phyloP scores from a whole-genome alignment of 495 filamentous ascomycete genomes.

The Aspergillus kassunensis region DNA sequence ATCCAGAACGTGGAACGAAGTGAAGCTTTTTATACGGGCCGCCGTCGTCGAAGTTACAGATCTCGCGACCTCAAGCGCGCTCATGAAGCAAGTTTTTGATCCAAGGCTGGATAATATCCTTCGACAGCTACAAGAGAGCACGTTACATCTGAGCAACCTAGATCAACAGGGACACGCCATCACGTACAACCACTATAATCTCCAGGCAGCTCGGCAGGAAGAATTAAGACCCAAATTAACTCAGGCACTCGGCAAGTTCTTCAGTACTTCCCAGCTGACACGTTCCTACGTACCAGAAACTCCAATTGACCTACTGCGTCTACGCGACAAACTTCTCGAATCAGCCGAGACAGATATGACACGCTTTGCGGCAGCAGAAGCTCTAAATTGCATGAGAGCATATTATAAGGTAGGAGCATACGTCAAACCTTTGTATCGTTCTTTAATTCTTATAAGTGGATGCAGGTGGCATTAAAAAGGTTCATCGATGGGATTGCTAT shows the following conservation, averaged over 20 bases:
- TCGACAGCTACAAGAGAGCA: slow-evolving; percentile 22
- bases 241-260: slow-evolving; percentile 15
- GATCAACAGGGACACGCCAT: slow-evolving; percentile 16
- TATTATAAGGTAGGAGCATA: slow-evolving; percentile 29
- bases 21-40: slow-evolving; percentile 32
- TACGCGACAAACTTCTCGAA: slow-evolving; percentile 14
- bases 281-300: slow-evolving; percentile 4
- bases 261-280: slow-evolving; percentile 13
- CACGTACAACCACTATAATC: slow-evolving; percentile 21
- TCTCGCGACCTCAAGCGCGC: slow-evolving; percentile 30
- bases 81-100: slow-evolving; percentile 37
- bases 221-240: slow-evolving; percentile 20
- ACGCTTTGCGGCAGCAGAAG: slow-evolving; percentile 24
- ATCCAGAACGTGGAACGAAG: slow-evolving; percentile 28
- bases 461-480: slow-evolving; percentile 56
- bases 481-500: slow-evolving; percentile 58
- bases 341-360: slow-evolving; percentile 19
- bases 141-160: slow-evolving; percentile 17
- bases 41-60: slow-evolving; percentile 31
- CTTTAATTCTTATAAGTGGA: too few relatives aligned
- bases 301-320: slow-evolving; percentile 12
- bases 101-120: slow-evolving; percentile 29
- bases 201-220: slow-evolving; percentile 37
- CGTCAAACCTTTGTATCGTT: too few relatives aligned
- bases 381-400: slow-evolving; percentile 26